A percentile compares a stretch with the other conserved stretches of the same genome.
These are phyloP conservation scores for Kodamaea kaohsiungensis DNA, from an alignment of 805 yeast genomes.

Conservation along the genomic window DNA sequence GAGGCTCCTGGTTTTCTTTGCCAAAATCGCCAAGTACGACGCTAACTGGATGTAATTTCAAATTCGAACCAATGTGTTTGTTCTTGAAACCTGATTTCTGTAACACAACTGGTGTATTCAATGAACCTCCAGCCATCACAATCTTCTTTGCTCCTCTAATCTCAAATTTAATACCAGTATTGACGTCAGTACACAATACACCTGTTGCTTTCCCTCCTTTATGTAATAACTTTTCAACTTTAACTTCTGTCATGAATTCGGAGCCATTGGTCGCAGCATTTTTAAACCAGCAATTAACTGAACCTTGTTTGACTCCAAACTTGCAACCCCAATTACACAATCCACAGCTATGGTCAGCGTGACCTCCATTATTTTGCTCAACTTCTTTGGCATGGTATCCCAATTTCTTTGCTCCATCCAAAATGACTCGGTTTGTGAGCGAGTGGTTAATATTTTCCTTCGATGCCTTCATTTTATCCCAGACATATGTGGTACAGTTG, in stretches of 20 bases:
- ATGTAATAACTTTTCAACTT: conserved; percentile 40
- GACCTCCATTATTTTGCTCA: conserved; percentile 50
- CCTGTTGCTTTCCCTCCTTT: conserved; percentile 45
- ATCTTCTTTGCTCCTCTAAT: conserved; percentile 49
- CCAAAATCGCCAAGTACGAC: conserved; percentile 44
- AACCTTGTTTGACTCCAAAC: conserved; percentile 53
- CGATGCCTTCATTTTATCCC: conserved; percentile 49
- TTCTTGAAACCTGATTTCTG: conserved; percentile 50
- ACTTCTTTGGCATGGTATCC: conserved; percentile 44
- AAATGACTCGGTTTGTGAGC: conserved; percentile 40
- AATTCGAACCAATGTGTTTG: conserved; percentile 51
- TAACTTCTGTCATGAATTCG: conserved; percentile 46
- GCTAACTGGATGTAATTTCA: conserved; percentile 53
- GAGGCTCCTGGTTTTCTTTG: conserved; percentile 30
- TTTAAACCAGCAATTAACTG: conserved; percentile 49
- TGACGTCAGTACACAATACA: conserved; percentile 37
- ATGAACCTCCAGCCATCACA: conserved; percentile 48
- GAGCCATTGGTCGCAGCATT: conserved; percentile 49
- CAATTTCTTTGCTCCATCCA: conserved; percentile 46
- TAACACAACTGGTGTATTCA: conserved; percentile 51
- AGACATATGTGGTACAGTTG: conserved; percentile 45
- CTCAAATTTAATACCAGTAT: conserved; percentile 30
- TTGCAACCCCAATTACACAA: conserved; percentile 51
- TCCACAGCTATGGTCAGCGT: conserved; percentile 46
- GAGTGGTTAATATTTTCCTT: conserved; percentile 43